Conservation (phyloP, 139 green algal species). For the Microglena sp. region DNA sequence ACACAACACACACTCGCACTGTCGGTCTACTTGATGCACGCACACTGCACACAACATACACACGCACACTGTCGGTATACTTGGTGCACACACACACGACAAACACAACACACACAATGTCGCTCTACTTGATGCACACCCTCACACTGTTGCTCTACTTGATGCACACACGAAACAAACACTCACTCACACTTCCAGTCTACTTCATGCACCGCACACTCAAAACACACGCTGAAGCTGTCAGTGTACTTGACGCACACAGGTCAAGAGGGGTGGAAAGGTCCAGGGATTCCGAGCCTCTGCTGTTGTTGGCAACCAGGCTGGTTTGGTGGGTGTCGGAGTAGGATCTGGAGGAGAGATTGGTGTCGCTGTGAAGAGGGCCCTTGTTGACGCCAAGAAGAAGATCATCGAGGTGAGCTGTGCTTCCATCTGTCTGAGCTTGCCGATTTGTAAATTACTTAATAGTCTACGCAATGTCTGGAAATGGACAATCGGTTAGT, state of each 20-base stretch:
- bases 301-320: slow-evolving; percentile 43
- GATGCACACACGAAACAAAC: no score
- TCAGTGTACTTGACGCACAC: no score
- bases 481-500: no score
- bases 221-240: no score
- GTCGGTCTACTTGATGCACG: neutral
- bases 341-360: neutral
- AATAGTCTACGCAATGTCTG: neutral
- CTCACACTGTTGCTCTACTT: neutral
- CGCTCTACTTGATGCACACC: neutral
- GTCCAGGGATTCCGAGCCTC: slow-evolving; percentile 79
- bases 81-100: neutral
- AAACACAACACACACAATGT: neutral
- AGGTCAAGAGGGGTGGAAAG: slow-evolving; percentile 88
- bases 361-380: slow-evolving; percentile 65
- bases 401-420: slow-evolving; percentile 43
- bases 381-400: slow-evolving; percentile 62
- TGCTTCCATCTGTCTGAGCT: no score
- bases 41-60: neutral
- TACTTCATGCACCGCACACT: neutral
- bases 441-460: no score
- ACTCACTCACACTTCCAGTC: neutral
- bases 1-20: neutral
- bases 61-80: neutral
- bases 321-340: slow-evolving; percentile 77